Evolutionary conservation across 257 asterid genomes (phyloP).

Genomic region (Plantago elongata): DNA sequence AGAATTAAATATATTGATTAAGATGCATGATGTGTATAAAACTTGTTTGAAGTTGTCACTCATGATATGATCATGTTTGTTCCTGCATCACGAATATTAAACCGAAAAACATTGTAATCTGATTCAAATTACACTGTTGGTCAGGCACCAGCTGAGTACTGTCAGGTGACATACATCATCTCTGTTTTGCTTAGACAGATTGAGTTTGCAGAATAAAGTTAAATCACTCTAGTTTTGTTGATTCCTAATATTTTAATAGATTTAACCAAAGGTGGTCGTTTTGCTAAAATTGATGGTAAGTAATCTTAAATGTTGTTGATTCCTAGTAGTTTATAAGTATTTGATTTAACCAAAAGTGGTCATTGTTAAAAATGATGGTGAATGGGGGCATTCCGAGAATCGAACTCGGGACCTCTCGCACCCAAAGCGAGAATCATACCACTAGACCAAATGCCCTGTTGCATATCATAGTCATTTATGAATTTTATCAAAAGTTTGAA

Average conservation of each 20-base stretch:
- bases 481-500: too few relatives aligned
- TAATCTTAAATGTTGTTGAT: background rate
- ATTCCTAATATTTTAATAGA: too few relatives aligned
- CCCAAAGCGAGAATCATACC: slow-evolving; percentile 60
- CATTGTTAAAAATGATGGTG: too few relatives aligned
- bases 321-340: too few relatives aligned
- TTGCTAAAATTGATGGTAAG: too few relatives aligned
- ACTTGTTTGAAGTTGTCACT: background rate
- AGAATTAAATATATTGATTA: background rate
- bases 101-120: background rate
- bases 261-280: too few relatives aligned
- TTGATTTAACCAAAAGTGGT: background rate
- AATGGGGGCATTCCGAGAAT: too few relatives aligned
- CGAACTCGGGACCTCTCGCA: slow-evolving; percentile 48
- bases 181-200: background rate
- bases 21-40: background rate
- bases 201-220: too few relatives aligned
- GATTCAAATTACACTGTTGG: background rate
- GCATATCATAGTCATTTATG: too few relatives aligned
- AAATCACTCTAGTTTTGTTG: too few relatives aligned
- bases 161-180: background rate
- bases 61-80: background rate
- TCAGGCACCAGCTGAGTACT: background rate
- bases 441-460: slow-evolving; percentile 55
- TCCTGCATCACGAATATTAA: background rate